Evolutionary conservation across 805 yeast species (phyloP), one percentile per base, ranked within the genome.

Genomic region (Metschnikowia borealis): DNA sequence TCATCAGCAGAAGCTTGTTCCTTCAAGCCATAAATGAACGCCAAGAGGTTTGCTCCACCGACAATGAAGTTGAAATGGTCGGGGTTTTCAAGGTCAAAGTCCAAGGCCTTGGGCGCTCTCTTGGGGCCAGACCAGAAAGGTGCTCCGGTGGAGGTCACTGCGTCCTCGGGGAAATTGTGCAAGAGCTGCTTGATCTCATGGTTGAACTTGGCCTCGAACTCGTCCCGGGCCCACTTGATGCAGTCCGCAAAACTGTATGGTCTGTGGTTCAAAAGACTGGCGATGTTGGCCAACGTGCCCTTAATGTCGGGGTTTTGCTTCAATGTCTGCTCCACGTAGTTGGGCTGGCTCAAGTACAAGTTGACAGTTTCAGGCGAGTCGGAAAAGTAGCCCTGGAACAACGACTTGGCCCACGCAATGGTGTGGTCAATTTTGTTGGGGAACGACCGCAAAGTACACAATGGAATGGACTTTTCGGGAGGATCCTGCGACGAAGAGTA

Each of bases 71-170:
- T 81, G 66, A 84, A 79, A 67, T 92, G 97, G 60, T 89, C 87
- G 11, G 77, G 76, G 64, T 89, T 82, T 61, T 82, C 73, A 58
- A 86, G 76, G 63, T 90, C 92, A 65, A 94, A 90, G 13, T 57
- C 74, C 55, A 90, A 77, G n/a, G 96, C 89, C 41, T 78, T 80
- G 44, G 99, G 99, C 17, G 96, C 96, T 67, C 98, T 84, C 72
- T 94, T 94, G 33, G 98, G 94, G 49, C 97, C 97, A 18, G 96
- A 82, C 99, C 99, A 94, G 71, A 94, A 94, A 59, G 95, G 94
- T 32, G 85, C 90, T 49, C 99, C 99, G 46, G 78, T 78, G 0
- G 96, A 82, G 3, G 97, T 94, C 40, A 79, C 84, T 3, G 98
- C 94, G 70, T 94, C 99, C 53, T 80, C 82, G 18, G 99, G 99